Conservation (phyloP, 2,329 filamentous ascomycete genomes). For the Paracorniculantispora psalliotae region DNA sequence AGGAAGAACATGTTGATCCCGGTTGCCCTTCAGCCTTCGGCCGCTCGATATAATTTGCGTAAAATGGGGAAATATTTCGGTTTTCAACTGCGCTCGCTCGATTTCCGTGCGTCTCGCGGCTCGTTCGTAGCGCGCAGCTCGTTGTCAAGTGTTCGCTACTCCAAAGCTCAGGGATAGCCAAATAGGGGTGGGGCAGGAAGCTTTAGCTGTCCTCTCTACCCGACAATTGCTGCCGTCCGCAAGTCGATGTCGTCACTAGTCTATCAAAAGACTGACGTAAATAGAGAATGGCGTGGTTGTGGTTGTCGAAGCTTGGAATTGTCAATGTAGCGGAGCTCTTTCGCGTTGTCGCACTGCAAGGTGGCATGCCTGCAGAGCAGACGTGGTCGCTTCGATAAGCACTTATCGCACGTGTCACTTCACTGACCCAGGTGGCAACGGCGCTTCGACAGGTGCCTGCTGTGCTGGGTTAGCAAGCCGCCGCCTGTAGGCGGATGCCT, state of each 20-base stretch:
- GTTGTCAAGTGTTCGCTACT: background rate
- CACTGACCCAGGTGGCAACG: background rate
- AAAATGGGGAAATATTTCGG: too few species aligned
- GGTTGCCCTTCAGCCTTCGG: background rate
- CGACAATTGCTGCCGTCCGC: background rate
- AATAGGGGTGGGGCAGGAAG: conserved; percentile 1
- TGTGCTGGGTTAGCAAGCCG: background rate
- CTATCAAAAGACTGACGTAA: background rate
- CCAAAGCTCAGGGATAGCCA: background rate
- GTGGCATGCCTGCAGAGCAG: conserved; percentile 2
- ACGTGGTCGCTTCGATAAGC: conserved; percentile 14
- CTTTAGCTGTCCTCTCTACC: background rate
- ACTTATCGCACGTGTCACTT: conserved; percentile 13
- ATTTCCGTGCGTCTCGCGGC: too few species aligned
- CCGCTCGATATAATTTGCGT: too few species aligned
- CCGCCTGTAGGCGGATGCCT: background rate
- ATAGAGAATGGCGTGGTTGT: background rate
- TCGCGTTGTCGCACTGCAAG: background rate
- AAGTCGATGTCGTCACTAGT: background rate
- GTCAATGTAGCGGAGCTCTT: background rate
- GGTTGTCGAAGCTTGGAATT: background rate
- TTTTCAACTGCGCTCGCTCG: background rate
- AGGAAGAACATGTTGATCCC: conserved; percentile 52
- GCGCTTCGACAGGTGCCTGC: background rate
- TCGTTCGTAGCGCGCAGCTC: background rate